Evolutionary conservation across 1,284 basidiomycete genomes (phyloP), one percentile per base, ranked within the genome.

Genomic region (Sphagnurus paluster): DNA sequence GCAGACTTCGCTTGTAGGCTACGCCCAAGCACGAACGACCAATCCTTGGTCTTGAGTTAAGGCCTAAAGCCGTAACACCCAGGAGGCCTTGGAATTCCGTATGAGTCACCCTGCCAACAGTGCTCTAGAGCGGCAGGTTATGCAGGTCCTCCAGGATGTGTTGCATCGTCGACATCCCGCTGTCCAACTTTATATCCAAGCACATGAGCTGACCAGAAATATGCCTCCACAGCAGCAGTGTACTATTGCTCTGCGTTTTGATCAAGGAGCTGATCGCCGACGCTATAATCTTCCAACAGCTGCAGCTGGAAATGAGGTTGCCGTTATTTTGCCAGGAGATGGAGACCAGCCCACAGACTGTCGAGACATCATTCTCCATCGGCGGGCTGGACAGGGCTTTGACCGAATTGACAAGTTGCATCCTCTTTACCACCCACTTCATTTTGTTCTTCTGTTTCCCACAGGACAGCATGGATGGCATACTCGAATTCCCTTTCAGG

Each of bases 291-390:
- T 65, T 0, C 70, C 69, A 3, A 64, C 62, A 4, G 64, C 61
- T 4, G n/a, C n/a, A n/a, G n/a, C n/a, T n/a, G n/a, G n/a, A n/a
- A 58, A 69, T 56, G 71, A 74, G 50, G 58, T 74, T 42, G 69
- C 68, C 1, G 56, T 65, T 2, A 59, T 74, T 17, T 19, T 72
- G 6, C 70, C 70, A 17, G 60, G 63, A 20, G 46, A 56, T 30
- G n/a, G 8, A 10, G 5, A 5, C 3, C 20, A 13, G 2, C 25
- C 5, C 6, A n/a, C 6, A 6, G 26, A 41, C 5, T 13, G 13
- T 13, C 14, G 39, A 17, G 39, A 41, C 14, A 41, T 41, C 21
- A 17, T 41, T 20, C 7, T 41, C 10, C 21, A 6, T 7, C 28
- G n/a, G 16, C 10, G 19, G 5, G 7, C 6, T 19, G 3, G 4